phyloP scores from a whole-genome alignment of 2,329 filamentous ascomycete species.

The Pseudopyrenochaeta lycopersici region DNA sequence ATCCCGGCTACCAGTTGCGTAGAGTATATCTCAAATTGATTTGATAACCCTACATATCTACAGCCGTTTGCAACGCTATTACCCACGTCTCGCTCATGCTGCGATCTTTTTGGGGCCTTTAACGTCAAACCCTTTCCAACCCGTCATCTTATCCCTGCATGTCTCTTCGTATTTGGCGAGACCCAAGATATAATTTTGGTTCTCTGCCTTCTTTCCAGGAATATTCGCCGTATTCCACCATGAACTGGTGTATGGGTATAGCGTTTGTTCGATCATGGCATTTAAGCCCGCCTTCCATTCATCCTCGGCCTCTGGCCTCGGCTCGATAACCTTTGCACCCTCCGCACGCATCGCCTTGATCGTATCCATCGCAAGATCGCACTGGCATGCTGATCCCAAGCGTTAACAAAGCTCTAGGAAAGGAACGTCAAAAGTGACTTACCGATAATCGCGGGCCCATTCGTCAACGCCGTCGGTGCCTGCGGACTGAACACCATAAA shows the following conservation, averaged over 20 bases:
- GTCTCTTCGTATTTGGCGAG: slow-evolving; percentile 31
- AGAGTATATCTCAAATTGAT: too few species aligned
- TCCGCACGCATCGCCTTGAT: slow-evolving; percentile 43
- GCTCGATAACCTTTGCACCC: slow-evolving; percentile 44
- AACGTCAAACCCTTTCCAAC: slow-evolving; percentile 38
- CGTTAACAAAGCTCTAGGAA: too few species aligned
- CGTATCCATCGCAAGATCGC: slow-evolving; percentile 50
- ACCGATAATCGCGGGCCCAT: slow-evolving; percentile 54
- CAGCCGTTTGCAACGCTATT: too few species aligned
- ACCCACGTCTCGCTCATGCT: too few species aligned
- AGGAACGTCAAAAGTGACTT: too few species aligned
- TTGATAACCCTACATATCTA: too few species aligned
- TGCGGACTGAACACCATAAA: slow-evolving; percentile 55
- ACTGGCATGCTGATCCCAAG: too few species aligned
- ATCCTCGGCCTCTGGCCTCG: slow-evolving; percentile 49
- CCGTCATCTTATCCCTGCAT: slow-evolving; percentile 26
- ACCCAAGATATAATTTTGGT: slow-evolving; percentile 50
- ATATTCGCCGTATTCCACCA: slow-evolving; percentile 56
- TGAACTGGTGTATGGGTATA: slow-evolving; percentile 47
- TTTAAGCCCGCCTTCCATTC: slow-evolving; percentile 51
- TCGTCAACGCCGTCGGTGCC: slow-evolving; percentile 55
- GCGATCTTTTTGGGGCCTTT: too few species aligned
- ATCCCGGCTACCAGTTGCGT: too few species aligned
- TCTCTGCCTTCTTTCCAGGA: slow-evolving; percentile 53
- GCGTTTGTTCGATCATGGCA: slow-evolving; percentile 39